Evolutionary conservation across 75 land plant species (phyloP).

Genomic region (Pinus tabuliformis): DNA sequence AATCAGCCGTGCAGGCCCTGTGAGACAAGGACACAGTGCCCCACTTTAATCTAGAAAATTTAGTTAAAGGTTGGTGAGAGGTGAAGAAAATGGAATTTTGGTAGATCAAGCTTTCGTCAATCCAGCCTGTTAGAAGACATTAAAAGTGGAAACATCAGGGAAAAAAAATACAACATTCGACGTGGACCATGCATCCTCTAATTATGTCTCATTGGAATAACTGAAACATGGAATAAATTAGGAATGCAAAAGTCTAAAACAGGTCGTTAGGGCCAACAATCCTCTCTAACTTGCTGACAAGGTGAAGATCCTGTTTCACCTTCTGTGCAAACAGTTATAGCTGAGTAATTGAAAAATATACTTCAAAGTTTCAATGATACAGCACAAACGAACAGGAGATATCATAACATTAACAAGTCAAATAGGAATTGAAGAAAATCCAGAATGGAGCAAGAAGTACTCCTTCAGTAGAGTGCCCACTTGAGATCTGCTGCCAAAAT

Average conservation of each 20-base stretch:
- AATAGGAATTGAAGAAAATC: background rate
- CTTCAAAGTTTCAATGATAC: too few species aligned
- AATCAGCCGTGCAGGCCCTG: too few species aligned
- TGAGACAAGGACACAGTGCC: too few species aligned
- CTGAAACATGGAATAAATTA: background rate
- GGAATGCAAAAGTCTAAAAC: background rate
- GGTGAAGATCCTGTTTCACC: conserved; percentile 1
- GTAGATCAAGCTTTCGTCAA: background rate
- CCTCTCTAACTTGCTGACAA: background rate
- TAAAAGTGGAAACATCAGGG: background rate
- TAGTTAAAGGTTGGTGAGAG: too few species aligned
- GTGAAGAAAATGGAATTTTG: too few species aligned
- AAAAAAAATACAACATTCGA: background rate
- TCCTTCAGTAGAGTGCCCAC: background rate
- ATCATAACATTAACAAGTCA: background rate
- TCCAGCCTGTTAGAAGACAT: background rate
- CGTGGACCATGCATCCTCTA: background rate
- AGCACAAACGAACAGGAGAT: background rate
- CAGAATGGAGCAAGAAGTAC: background rate
- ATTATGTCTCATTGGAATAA: too few species aligned
- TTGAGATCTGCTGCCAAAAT: background rate
- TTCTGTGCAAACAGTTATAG: background rate
- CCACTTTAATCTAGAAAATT: too few species aligned
- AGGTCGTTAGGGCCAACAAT: background rate
- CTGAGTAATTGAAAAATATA: background rate